Conservation (phyloP, 148 eudicot species). For the Rhododendron kiyosumense region DNA sequence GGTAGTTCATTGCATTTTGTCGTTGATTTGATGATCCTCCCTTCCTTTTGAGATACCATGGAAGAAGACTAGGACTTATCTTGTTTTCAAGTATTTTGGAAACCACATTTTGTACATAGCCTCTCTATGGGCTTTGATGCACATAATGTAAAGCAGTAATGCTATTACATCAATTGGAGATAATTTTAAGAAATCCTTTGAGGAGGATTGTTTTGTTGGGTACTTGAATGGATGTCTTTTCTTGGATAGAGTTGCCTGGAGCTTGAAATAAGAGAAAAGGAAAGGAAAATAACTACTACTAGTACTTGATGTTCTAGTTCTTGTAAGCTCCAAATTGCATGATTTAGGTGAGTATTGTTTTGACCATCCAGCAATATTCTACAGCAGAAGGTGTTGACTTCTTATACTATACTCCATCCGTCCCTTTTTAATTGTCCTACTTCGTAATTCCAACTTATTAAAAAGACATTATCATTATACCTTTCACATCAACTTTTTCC, state of each 20-base stretch:
- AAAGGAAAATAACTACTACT: background rate
- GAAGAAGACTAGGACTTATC: background rate
- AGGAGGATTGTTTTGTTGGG: background rate
- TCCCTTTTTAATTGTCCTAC: too few relatives aligned
- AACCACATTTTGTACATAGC: conserved; percentile 3
- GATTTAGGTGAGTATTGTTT: too few relatives aligned
- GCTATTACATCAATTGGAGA: background rate
- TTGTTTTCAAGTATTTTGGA: background rate
- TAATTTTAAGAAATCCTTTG: background rate
- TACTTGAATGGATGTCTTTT: background rate
- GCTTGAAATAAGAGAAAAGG: background rate
- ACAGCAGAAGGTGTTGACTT: too few relatives aligned
- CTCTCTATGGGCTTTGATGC: background rate
- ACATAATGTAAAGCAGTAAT: background rate
- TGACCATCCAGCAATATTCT: too few relatives aligned
- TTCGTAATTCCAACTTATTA: too few relatives aligned
- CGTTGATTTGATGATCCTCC: background rate
- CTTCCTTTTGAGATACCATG: background rate
- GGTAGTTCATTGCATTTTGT: background rate
- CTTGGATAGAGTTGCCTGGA: background rate
- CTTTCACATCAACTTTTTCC: too few relatives aligned
- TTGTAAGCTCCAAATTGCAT: too few relatives aligned
- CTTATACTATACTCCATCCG: too few relatives aligned
- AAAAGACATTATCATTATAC: too few relatives aligned
- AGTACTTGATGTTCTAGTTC: background rate